Conservation (phyloP, 495 filamentous ascomycete genomes). For the Podospora conica region DNA sequence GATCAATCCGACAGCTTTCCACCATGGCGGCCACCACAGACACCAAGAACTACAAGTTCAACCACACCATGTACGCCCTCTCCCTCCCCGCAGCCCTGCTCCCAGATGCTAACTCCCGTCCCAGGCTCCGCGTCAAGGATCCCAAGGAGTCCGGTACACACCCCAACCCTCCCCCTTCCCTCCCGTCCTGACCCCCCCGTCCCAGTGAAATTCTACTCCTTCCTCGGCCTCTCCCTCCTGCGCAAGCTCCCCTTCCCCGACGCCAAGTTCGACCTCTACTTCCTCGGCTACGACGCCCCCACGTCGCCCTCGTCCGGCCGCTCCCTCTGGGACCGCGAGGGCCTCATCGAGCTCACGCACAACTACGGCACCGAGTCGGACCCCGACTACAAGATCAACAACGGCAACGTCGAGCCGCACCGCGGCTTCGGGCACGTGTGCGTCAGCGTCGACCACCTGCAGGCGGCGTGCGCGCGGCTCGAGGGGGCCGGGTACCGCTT, state of each 20-base stretch:
- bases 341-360: conserved; percentile 89
- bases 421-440: conserved; percentile 88
- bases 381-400: conserved; percentile 71
- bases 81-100: conserved; percentile 10
- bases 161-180: neutral
- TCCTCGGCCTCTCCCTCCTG: conserved; percentile 82
- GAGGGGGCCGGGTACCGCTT: conserved; percentile 87
- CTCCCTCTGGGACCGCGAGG: conserved; percentile 76
- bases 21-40: conserved; percentile 69
- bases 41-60: conserved; percentile 77
- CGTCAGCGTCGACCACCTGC: conserved; percentile 83
- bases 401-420: conserved; percentile 83
- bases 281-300: conserved; percentile 67
- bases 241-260: conserved; percentile 65
- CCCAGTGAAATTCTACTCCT: conserved; percentile 84
- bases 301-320: conserved; percentile 53
- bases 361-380: conserved; percentile 94
- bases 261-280: conserved; percentile 85
- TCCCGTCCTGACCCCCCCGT: neutral
- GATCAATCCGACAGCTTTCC: conserved; percentile 22
- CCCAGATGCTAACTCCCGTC: conserved; percentile 23
- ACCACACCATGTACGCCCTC: conserved; percentile 63
- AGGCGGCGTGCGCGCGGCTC: conserved; percentile 79
- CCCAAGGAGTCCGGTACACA: conserved; percentile 66
- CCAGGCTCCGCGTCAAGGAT: conserved; percentile 90